These are phyloP conservation scores for Ceratonia siliqua DNA, from an alignment of 306 rosid species.

Conservation along the genomic window DNA sequence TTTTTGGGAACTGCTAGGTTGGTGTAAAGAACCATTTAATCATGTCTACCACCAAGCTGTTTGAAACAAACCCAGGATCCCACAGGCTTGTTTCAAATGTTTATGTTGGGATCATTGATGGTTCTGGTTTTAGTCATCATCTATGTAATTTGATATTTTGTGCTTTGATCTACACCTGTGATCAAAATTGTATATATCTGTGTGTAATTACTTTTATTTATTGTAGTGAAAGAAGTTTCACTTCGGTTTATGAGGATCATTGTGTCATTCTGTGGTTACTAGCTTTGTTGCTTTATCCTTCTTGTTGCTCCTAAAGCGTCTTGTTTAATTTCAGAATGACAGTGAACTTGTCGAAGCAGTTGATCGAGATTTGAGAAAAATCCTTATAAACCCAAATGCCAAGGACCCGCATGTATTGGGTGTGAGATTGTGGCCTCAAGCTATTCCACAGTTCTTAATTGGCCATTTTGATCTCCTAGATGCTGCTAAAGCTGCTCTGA, in stretches of 20 bases:
- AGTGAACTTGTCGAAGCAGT: slow-evolving; percentile 79
- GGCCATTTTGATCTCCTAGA: slow-evolving; percentile 90
- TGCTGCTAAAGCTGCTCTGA: slow-evolving; percentile 67
- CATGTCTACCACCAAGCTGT: slow-evolving; percentile 11
- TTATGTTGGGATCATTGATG: slow-evolving; percentile 15
- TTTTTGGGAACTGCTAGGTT: slow-evolving; percentile 10
- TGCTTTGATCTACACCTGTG: slow-evolving; percentile 21
- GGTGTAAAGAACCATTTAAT: slow-evolving; percentile 15
- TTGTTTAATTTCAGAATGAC: slow-evolving; percentile 57
- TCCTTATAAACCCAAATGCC: slow-evolving; percentile 71
- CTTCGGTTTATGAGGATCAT: background rate
- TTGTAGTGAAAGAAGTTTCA: background rate
- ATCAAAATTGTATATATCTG: slow-evolving; percentile 7
- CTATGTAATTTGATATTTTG: slow-evolving; percentile 26
- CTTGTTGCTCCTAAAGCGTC: slow-evolving; percentile 25
- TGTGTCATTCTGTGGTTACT: slow-evolving; percentile 9
- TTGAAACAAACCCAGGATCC: slow-evolving; percentile 15
- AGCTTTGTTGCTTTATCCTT: background rate
- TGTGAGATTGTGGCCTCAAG: slow-evolving; percentile 90
- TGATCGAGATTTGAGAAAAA: slow-evolving; percentile 83
- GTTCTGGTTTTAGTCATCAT: slow-evolving; percentile 29
- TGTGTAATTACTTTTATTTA: background rate
- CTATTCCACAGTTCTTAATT: slow-evolving; percentile 91
- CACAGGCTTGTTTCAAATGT: slow-evolving; percentile 28
- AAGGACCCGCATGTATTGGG: slow-evolving; percentile 66